These are phyloP conservation scores for Massarina eburnea DNA, from an alignment of 2,329 filamentous ascomycete genomes.

Conservation along the genomic window DNA sequence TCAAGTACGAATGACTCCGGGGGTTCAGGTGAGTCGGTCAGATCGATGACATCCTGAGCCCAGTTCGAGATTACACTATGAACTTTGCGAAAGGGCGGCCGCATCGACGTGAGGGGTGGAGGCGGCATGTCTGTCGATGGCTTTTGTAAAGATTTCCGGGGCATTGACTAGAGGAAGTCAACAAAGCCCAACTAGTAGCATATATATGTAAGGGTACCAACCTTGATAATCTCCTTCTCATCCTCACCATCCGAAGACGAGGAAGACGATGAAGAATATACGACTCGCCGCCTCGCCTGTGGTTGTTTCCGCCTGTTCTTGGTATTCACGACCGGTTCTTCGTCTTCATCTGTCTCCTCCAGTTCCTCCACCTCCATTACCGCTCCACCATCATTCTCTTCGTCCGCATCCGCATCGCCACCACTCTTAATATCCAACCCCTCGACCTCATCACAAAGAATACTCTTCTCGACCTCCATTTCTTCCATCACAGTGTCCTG, in stretches of 20 bases:
- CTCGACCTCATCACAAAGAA: slow-evolving; percentile 33
- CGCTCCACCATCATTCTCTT: slow-evolving; percentile 13
- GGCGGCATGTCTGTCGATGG: slow-evolving; percentile 5
- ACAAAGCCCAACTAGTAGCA: background rate
- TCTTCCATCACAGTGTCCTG: slow-evolving; percentile 14
- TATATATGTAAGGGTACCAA: background rate
- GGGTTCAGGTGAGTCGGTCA: slow-evolving; percentile 31
- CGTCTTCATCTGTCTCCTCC: slow-evolving; percentile 25
- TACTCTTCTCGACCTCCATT: slow-evolving; percentile 32
- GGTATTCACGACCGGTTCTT: slow-evolving; percentile 28
- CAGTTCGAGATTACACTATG: slow-evolving; percentile 32
- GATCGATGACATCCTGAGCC: slow-evolving; percentile 36
- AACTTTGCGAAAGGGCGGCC: slow-evolving; percentile 27
- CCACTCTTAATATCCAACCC: slow-evolving; percentile 8
- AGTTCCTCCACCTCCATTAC: slow-evolving; percentile 4
- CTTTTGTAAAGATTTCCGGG: background rate
- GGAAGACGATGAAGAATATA: slow-evolving; percentile 1
- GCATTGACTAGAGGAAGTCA: background rate
- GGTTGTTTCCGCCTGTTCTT: slow-evolving; percentile 18
- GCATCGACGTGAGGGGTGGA: slow-evolving; percentile 21
- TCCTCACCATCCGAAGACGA: slow-evolving; percentile 31
- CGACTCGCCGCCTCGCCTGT: slow-evolving; percentile 16
- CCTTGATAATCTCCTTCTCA: slow-evolving; percentile 8
- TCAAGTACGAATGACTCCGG: slow-evolving; percentile 21
- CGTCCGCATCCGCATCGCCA: slow-evolving; percentile 5